Evolutionary conservation across 2,329 filamentous ascomycete species (phyloP).

Genomic region (Penicillium thymicola): DNA sequence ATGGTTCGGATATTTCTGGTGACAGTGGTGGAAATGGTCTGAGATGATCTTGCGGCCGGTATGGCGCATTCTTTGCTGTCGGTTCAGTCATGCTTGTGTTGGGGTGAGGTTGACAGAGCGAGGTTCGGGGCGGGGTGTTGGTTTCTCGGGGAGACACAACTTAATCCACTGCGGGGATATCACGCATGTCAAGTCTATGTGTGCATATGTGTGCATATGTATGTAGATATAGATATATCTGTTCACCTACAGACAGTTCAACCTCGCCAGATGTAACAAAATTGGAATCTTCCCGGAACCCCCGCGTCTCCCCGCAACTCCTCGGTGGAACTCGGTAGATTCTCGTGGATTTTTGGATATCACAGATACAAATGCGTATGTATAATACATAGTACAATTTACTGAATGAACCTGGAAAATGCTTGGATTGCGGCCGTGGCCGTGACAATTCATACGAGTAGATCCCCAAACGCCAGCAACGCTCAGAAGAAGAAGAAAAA

Average conservation of each 20-base stretch:
- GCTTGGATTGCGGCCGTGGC: not conserved
- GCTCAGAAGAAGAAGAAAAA: not conserved
- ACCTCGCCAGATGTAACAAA: not conserved
- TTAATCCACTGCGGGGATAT: constrained; percentile 7
- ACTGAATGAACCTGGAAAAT: not conserved
- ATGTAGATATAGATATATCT: not conserved
- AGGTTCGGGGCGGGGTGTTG: constrained; percentile 2
- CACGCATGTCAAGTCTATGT: not conserved
- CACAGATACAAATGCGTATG: not conserved
- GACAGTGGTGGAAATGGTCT: constrained; percentile 1
- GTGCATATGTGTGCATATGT: not conserved
- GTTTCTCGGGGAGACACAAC: constrained; percentile 1
- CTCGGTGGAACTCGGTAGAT: constrained; percentile 13
- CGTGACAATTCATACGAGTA: not conserved
- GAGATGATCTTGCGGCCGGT: constrained; percentile 5
- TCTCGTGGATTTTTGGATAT: constrained; percentile 5
- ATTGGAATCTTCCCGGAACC: not conserved
- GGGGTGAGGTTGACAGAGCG: not conserved
- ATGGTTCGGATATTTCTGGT: not conserved
- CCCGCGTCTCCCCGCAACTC: constrained; percentile 6
- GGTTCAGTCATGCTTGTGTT: constrained; percentile 1
- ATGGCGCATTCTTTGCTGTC: not conserved
- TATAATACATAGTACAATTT: not conserved
- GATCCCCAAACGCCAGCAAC: not conserved
- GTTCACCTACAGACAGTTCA: not conserved